Percentiles rank a stretch among this genome's conserved stretches.
Conservation (phyloP, 768 basidiomycete species). For the Agaricus blazei region DNA sequence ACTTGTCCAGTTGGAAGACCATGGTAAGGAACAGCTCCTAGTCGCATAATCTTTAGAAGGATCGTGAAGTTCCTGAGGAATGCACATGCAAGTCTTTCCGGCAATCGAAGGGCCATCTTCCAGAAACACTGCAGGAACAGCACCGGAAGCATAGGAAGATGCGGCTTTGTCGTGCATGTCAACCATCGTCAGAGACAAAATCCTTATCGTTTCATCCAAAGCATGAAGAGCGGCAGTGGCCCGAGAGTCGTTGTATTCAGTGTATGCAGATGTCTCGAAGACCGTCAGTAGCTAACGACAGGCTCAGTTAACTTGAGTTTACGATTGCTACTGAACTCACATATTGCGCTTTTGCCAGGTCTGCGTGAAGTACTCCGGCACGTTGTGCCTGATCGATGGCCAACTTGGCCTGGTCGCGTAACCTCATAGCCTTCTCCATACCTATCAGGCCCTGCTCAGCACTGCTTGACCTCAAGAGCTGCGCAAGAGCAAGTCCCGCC, state of each 20-base stretch:
- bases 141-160: conserved; percentile 41
- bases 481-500: conserved; percentile 64
- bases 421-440: conserved; percentile 49
- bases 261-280: conserved; percentile 74
- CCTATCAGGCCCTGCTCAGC: conserved; percentile 50
- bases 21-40: conserved; percentile 51
- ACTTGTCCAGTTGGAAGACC: conserved; percentile 54
- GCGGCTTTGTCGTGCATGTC: conserved; percentile 54
- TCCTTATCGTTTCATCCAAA: conserved; percentile 63
- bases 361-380: conserved; percentile 51
- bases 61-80: conserved; percentile 29
- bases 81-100: conserved; percentile 34
- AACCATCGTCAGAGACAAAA: conserved; percentile 46
- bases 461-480: conserved; percentile 69
- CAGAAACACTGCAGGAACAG: conserved; percentile 44
- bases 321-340: conserved; percentile 23
- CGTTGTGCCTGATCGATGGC: conserved; percentile 48
- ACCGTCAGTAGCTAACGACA: conserved; percentile 61
- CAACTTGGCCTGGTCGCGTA: conserved; percentile 52
- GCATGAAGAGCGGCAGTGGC: conserved; percentile 47
- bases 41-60: conserved; percentile 32
- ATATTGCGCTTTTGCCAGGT: conserved; percentile 69
- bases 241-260: conserved; percentile 52
- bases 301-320: background rate
- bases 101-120: conserved; percentile 18